Base-by-base conservation (phyloP, 768 basidiomycete species). In the Mycena latifolia region DNA sequence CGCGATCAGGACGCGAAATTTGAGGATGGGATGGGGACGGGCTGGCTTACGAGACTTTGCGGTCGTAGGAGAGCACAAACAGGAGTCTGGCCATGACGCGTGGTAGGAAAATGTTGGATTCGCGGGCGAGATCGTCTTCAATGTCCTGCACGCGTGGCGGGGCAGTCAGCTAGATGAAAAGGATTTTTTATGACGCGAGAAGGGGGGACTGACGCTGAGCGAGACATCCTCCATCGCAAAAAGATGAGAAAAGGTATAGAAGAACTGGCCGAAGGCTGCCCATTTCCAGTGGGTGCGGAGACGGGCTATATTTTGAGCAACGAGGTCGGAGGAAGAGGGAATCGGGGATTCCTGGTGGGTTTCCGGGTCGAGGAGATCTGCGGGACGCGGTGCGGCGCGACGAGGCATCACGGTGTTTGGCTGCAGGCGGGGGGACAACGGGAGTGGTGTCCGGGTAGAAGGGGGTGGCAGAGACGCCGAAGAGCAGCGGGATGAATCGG, bases 221-320 rank as follows among this genome's bases (percentile, higher is more conserved):
- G 92, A 83, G 67, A 95, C 86, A 72, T 93, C 92, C 47, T 85
- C 78, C 81, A 92, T 84, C 41, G 88, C 82, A 69, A 96, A 86
- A 61, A 96, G 83, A 54, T 86, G 85, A 52, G 86, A 84, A 80
- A 96, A 97, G 28, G 92, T 94, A 77, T 86, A 91, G 79, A 94
- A 91, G 85, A 97, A 96, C 76, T 96, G 94, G 78, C 87, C 87
- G 78, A 96, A 92, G 27, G 91, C 92, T 7, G 95, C 95, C 94
- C 94, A 97, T 83, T 92, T 90, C 94, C 94, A 96, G 69, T 94
- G 88, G 63, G 82, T 88, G 61, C 95, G 85, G 55, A 98, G 89
- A 29, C 80, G 73, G 48, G 75, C 66, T 56, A 91, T 76, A 71
- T 88, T 81, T 46, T 82, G 76, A 46, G 74, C 39, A 14, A 9